Conservation (phyloP, 306 rosid genomes). For the Mucuna pruriens region DNA sequence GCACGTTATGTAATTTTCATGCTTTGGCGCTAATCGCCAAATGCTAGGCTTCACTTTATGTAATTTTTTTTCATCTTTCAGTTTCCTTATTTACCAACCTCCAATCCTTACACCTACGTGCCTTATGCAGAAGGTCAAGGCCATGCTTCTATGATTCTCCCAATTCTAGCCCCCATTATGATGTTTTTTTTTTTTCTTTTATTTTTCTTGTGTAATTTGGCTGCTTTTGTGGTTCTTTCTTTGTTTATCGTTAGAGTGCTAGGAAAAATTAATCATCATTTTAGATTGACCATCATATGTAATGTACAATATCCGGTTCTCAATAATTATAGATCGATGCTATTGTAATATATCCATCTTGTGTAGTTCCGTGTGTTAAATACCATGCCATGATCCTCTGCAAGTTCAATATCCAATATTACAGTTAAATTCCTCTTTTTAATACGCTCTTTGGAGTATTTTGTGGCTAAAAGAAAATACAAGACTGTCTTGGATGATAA, state of each 20-base stretch:
- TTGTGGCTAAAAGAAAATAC: too few relatives aligned
- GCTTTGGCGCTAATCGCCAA: not conserved
- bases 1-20: not conserved
- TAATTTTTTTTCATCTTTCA: not conserved
- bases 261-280: not conserved
- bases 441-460: too few relatives aligned
- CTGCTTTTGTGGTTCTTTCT: not conserved
- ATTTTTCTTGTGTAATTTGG: slow-evolving; percentile 35
- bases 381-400: not conserved
- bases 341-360: not conserved
- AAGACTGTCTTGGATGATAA: too few relatives aligned
- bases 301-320: not conserved
- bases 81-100: not conserved
- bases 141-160: slow-evolving; percentile 1
- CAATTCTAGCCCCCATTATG: slow-evolving; percentile 11
- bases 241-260: not conserved
- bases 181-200: slow-evolving; percentile 31
- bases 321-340: not conserved
- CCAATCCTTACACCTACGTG: slow-evolving; percentile 44
- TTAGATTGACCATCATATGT: not conserved
- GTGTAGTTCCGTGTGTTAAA: not conserved
- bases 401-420: not conserved
- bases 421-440: not conserved
- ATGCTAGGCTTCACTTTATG: not conserved
- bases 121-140: slow-evolving; percentile 37